phyloP scores from a whole-genome alignment of 306 rosid genomes.

The Cicer cuneatum region DNA sequence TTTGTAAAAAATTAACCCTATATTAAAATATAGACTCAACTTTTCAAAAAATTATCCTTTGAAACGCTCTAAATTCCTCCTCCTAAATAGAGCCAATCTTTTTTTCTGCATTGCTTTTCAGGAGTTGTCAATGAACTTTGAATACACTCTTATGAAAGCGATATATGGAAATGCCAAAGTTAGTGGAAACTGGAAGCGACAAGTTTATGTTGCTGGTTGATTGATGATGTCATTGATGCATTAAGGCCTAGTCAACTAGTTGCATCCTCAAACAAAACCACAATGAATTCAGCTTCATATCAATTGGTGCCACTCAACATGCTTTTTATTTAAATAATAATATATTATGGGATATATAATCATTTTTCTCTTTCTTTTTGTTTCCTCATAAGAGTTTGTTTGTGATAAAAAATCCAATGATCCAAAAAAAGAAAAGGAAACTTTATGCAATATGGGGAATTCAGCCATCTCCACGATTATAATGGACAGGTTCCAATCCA shows the following conservation, averaged over 20 bases:
- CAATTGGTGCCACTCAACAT: conserved; percentile 7
- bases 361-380: background rate
- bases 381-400: too few species aligned
- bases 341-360: background rate
- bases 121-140: background rate
- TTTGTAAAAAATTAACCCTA: too few species aligned
- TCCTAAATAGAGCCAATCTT: background rate
- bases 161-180: background rate
- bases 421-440: too few species aligned
- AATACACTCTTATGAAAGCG: background rate
- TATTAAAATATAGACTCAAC: too few species aligned
- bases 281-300: conserved; percentile 18
- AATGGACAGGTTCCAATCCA: too few species aligned
- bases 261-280: conserved; percentile 36
- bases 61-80: too few species aligned
- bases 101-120: background rate
- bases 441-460: too few species aligned
- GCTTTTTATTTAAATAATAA: background rate
- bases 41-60: too few species aligned
- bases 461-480: too few species aligned
- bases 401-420: too few species aligned
- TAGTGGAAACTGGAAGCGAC: conserved; percentile 25
- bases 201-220: conserved; percentile 1
- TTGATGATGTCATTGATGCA: conserved; percentile 25
- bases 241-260: conserved; percentile 27